Evolutionary conservation across 1,284 basidiomycete species (phyloP).

Genomic region (Heterobasidion annosum): DNA sequence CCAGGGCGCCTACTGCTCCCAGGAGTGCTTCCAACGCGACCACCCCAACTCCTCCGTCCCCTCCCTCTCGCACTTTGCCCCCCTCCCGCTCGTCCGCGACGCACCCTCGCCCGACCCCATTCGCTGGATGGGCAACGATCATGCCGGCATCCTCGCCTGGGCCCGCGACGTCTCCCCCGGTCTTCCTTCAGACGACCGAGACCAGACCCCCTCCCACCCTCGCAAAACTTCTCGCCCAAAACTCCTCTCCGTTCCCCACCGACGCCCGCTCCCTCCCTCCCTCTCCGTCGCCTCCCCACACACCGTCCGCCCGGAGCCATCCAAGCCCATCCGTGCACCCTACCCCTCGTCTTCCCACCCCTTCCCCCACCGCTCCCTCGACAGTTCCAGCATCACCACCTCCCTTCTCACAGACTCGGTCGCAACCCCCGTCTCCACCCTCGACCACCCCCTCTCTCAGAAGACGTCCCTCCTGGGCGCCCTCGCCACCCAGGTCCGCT

Average conservation of each 20-base stretch:
- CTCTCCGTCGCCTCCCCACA: conserved; percentile 23
- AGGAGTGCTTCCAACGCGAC: conserved; percentile 27
- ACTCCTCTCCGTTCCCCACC: conserved; percentile 27
- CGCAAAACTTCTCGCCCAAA: conserved; percentile 23
- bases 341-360: conserved; percentile 9
- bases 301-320: conserved; percentile 21
- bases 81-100: conserved; percentile 10
- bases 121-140: conserved; percentile 21
- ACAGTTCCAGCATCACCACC: conserved; percentile 18
- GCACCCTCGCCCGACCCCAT: conserved; percentile 9
- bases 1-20: conserved; percentile 39
- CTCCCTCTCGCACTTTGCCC: conserved; percentile 6
- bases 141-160: conserved; percentile 26
- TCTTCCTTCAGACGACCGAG: conserved; percentile 16
- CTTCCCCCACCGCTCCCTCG: conserved; percentile 17
- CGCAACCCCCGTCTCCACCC: conserved; percentile 18
- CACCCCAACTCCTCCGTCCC: conserved; percentile 13
- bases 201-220: conserved; percentile 15
- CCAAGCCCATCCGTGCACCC: conserved; percentile 21
- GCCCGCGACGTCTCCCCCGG: conserved; percentile 20
- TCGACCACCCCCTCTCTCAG: conserved; percentile 7
- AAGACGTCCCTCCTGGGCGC: conserved; percentile 7
- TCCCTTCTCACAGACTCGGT: conserved; percentile 19
- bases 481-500: conserved; percentile 11
- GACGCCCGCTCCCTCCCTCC: conserved; percentile 36